Evolutionary conservation across 306 rosid genomes (phyloP).

Genomic region (Phaseolus lunatus): DNA sequence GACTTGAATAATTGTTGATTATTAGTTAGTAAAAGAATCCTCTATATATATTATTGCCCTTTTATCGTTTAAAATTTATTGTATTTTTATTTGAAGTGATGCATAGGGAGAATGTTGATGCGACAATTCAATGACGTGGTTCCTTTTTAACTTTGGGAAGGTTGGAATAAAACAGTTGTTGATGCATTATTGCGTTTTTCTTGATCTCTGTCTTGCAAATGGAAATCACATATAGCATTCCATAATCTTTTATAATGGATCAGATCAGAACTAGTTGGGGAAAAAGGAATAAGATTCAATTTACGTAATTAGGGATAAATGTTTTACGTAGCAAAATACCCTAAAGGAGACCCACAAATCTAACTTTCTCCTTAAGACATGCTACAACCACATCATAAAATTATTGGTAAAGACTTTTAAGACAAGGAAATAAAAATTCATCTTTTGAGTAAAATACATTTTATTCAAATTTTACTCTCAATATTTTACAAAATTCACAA

Average conservation of each 20-base stretch:
- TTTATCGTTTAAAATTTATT: too few relatives aligned
- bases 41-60: too few relatives aligned
- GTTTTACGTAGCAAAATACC: background rate
- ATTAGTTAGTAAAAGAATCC: too few relatives aligned
- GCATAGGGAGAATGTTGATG: background rate
- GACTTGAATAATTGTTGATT: too few relatives aligned
- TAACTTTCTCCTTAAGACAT: too few relatives aligned
- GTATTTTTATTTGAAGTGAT: background rate
- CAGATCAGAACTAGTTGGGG: background rate
- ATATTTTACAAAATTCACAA: too few relatives aligned
- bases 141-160: background rate
- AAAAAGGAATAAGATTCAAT: constrained; percentile 5
- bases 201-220: background rate
- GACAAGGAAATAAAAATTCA: too few relatives aligned
- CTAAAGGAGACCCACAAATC: too few relatives aligned
- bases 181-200: constrained; percentile 16
- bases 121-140: background rate
- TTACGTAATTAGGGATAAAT: background rate
- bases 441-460: too few relatives aligned
- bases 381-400: too few relatives aligned
- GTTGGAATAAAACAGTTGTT: background rate
- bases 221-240: constrained; percentile 5
- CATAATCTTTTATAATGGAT: background rate
- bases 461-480: too few relatives aligned
- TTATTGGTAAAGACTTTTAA: too few relatives aligned